phyloP scores from a whole-genome alignment of 352 stramenopile genomes.

The Paralagenidium karlingii region DNA sequence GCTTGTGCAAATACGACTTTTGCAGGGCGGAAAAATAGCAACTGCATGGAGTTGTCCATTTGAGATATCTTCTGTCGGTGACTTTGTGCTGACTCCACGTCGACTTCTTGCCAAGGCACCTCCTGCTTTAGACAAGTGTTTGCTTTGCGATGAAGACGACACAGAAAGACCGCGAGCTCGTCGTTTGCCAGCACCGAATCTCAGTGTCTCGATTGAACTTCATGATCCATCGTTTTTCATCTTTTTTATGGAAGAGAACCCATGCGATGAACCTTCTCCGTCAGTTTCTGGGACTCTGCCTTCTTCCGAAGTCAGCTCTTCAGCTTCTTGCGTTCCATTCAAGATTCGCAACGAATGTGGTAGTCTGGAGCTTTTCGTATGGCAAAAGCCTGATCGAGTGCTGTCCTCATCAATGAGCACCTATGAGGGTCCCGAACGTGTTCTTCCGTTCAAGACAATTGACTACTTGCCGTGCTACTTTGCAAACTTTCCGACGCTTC shows the following conservation, averaged over 20 bases:
- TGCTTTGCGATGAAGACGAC: too few species aligned
- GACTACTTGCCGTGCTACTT: slow-evolving; percentile 71
- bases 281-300: slow-evolving; percentile 2
- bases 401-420: too few species aligned
- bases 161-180: too few species aligned
- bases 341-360: slow-evolving; percentile 79
- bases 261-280: slow-evolving; percentile 7
- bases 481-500: slow-evolving; percentile 40
- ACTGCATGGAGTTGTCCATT: slow-evolving; percentile 73
- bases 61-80: slow-evolving; percentile 64
- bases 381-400: too few species aligned
- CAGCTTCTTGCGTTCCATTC: slow-evolving; percentile 23
- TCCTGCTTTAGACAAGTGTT: too few species aligned
- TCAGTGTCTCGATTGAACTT: slow-evolving; percentile 69
- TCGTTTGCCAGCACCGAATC: too few species aligned
- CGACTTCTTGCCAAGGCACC: too few species aligned
- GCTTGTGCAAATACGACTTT: slow-evolving; percentile 65
- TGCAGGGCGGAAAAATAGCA: slow-evolving; percentile 14
- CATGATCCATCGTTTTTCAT: slow-evolving; percentile 69
- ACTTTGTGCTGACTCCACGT: slow-evolving; percentile 72
- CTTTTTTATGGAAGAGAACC: slow-evolving; percentile 31
- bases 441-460: slow-evolving; percentile 68
- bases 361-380: slow-evolving; percentile 58
- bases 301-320: neutral
- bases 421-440: slow-evolving; percentile 52